These are phyloP conservation scores for Cryptococcus sp. DNA, from an alignment of 1,284 basidiomycete species.

Conservation along the genomic window DNA sequence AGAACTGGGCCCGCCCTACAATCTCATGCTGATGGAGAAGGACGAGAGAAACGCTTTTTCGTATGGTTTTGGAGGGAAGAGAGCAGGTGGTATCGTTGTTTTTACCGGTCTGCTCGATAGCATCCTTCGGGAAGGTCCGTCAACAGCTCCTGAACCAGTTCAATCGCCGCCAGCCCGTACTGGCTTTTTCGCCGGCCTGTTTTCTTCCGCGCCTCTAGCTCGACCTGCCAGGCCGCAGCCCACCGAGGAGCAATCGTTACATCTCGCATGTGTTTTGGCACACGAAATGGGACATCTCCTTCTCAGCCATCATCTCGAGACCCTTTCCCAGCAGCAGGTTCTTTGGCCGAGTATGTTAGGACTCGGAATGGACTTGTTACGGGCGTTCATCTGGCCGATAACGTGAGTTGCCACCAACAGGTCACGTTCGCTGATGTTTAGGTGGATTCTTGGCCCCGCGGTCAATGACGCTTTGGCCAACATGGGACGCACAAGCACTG, in stretches of 20 bases:
- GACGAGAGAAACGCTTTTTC: constrained; percentile 83
- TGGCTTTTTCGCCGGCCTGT: constrained; percentile 25
- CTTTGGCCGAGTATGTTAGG: constrained; percentile 77
- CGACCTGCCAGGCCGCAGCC: constrained; percentile 55
- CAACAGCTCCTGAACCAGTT: constrained; percentile 27
- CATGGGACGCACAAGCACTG: constrained; percentile 70
- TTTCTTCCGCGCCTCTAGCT: constrained; percentile 24
- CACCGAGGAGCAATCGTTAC: constrained; percentile 73
- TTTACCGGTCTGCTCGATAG: constrained; percentile 85
- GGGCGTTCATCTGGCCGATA: constrained; percentile 77
- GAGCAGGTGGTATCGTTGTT: constrained; percentile 83
- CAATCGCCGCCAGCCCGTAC: constrained; percentile 12
- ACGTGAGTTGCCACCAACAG: constrained; percentile 55
- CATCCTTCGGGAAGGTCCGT: constrained; percentile 60
- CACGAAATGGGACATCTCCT: constrained; percentile 86
- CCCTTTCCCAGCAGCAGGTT: constrained; percentile 75
- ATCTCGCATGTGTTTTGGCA: constrained; percentile 79
- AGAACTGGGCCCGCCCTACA: constrained; percentile 76
- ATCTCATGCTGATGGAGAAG: constrained; percentile 76
- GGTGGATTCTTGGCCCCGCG: constrained; percentile 82
- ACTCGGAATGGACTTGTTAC: constrained; percentile 69
- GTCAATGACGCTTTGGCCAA: constrained; percentile 85
- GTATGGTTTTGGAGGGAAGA: constrained; percentile 85
- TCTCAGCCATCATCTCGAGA: constrained; percentile 84
- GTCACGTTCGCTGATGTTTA: constrained; percentile 11